Percentiles rank a stretch among this genome's conserved stretches.
Conservation (phyloP, 2,329 filamentous ascomycete genomes). For the Tolypocladium guangdongense region DNA sequence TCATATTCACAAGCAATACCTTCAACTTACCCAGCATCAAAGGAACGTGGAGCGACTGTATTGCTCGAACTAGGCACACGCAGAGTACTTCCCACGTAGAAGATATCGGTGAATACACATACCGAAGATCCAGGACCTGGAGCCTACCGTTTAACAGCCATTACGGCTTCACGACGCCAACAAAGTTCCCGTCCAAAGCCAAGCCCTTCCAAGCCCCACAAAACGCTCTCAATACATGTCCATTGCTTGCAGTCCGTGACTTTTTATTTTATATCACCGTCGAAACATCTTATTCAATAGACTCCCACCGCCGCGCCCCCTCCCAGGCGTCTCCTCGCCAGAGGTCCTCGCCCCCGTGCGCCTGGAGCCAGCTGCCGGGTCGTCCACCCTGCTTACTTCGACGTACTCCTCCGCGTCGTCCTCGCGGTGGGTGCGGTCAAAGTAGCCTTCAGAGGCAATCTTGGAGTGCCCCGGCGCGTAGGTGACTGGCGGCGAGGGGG, state of each 20-base stretch:
- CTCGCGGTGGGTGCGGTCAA: slow-evolving; percentile 13
- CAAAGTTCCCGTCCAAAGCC: not conserved
- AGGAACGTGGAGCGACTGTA: not conserved
- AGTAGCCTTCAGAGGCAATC: slow-evolving; percentile 16
- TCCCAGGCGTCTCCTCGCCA: slow-evolving; percentile 10
- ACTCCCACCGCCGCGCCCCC: slow-evolving; percentile 16
- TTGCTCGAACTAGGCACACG: not conserved
- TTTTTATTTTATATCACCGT: slow-evolving; percentile 6
- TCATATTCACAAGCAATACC: not conserved
- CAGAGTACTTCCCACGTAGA: not conserved
- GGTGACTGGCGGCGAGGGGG: slow-evolving; percentile 7
- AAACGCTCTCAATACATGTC: not conserved
- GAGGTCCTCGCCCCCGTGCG: slow-evolving; percentile 4
- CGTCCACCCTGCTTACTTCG: slow-evolving; percentile 18
- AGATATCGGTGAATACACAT: not conserved
- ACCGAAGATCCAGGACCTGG: not conserved
- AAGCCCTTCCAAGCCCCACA: not conserved
- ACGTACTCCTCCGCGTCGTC: slow-evolving; percentile 24
- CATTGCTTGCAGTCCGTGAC: not conserved
- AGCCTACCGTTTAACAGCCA: not conserved
- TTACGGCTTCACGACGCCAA: not conserved
- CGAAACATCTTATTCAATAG: slow-evolving; percentile 26
- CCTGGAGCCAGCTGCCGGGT: slow-evolving; percentile 1
- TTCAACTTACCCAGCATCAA: not conserved
- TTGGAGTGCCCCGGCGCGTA: slow-evolving; percentile 20